These are phyloP conservation scores for Sporisorium sorghi DNA, from an alignment of 1,284 basidiomycete species.

Conservation along the genomic window DNA sequence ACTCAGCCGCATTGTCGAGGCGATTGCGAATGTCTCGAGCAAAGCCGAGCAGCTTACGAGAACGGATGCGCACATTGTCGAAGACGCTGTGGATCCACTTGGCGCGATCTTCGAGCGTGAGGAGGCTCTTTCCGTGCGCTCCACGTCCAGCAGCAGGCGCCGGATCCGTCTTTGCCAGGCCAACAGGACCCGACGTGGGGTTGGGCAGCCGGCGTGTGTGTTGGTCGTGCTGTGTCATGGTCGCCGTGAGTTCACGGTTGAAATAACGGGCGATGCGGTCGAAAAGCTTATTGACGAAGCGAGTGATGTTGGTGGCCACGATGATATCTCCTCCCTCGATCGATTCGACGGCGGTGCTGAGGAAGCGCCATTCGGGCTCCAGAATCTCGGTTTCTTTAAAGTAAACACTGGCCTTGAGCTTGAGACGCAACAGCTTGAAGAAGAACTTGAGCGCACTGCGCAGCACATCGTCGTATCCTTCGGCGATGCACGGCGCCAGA, in stretches of 20 bases:
- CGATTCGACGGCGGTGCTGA: slow-evolving; percentile 90
- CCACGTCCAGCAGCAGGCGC: slow-evolving; percentile 39
- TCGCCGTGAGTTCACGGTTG: slow-evolving; percentile 88
- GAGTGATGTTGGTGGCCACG: slow-evolving; percentile 75
- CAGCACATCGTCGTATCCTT: slow-evolving; percentile 89
- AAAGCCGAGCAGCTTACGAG: slow-evolving; percentile 93
- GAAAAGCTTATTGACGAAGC: slow-evolving; percentile 71
- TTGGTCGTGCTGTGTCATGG: slow-evolving; percentile 69
- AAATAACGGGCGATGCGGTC: slow-evolving; percentile 87
- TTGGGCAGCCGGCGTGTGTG: slow-evolving; percentile 34
- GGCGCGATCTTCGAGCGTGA: slow-evolving; percentile 84
- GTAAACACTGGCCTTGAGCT: slow-evolving; percentile 93
- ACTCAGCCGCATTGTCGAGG: slow-evolving; percentile 96
- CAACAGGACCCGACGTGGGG: slow-evolving; percentile 37
- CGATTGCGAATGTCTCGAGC: slow-evolving; percentile 74
- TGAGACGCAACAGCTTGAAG: slow-evolving; percentile 94
- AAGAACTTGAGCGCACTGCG: slow-evolving; percentile 89
- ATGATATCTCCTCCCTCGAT: slow-evolving; percentile 88
- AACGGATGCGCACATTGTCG: slow-evolving; percentile 90
- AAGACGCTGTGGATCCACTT: slow-evolving; percentile 93
- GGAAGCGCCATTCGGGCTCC: slow-evolving; percentile 94
- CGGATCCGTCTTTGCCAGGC: slow-evolving; percentile 31
- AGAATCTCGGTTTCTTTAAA: slow-evolving; percentile 98
- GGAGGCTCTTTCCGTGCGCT: slow-evolving; percentile 69
- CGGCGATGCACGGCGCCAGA: slow-evolving; percentile 84